Conservation (phyloP, 805 yeast genomes). For the Suhomyces pyralidae region DNA sequence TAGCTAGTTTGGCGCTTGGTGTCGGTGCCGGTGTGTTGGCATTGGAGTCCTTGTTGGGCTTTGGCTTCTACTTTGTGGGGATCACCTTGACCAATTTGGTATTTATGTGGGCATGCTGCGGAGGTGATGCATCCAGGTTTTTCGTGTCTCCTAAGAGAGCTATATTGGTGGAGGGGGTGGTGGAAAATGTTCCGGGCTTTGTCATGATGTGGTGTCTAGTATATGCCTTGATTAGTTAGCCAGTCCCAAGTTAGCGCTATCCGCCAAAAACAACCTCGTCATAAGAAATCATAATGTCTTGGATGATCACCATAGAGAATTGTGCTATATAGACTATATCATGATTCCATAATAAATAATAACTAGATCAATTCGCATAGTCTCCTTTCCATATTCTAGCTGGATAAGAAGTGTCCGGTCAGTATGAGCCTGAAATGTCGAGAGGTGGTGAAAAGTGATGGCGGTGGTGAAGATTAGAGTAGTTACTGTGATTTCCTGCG, state of each 20-base stretch:
- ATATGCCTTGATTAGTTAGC: conserved; percentile 35
- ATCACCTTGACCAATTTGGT: conserved; percentile 27
- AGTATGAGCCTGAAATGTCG: too few species aligned
- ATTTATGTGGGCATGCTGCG: conserved; percentile 32
- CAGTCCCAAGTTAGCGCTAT: background rate
- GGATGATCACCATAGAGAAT: background rate
- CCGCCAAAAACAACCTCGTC: background rate
- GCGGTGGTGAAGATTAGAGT: too few species aligned
- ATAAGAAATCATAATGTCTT: too few species aligned
- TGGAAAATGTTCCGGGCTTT: conserved; percentile 35
- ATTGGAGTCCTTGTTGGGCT: conserved; percentile 35
- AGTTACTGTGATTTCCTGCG: too few species aligned
- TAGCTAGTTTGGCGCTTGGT: conserved; percentile 37
- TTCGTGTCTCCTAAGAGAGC: conserved; percentile 30
- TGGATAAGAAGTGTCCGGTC: too few species aligned
- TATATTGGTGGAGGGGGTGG: conserved; percentile 31
- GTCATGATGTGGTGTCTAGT: conserved; percentile 50
- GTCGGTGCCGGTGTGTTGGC: conserved; percentile 40
- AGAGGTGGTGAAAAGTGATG: too few species aligned
- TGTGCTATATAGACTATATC: background rate
- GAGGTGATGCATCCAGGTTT: conserved; percentile 20
- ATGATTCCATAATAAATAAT: background rate
- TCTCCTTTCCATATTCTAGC: too few species aligned
- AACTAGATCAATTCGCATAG: too few species aligned
- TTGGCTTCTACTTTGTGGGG: conserved; percentile 34